Evolutionary conservation across 176 grass and related monocot genomes (phyloP), one percentile per base, ranked within the genome.

Genomic region (Poa annua): DNA sequence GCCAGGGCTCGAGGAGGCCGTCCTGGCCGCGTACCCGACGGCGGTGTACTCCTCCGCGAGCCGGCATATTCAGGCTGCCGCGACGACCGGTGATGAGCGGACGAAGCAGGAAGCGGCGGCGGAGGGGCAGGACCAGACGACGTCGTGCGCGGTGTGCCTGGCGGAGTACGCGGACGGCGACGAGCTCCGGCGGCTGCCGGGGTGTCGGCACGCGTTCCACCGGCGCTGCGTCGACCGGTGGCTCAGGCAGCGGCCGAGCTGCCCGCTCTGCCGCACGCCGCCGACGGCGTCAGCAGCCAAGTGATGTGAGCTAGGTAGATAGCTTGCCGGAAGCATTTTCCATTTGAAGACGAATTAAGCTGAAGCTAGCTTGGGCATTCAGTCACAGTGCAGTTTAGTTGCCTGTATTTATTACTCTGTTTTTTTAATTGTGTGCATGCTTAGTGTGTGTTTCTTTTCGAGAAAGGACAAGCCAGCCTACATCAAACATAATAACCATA

Each of bases 121-220:
- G 25, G 61, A 6, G 5, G 56, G 29, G 1, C 29, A 60, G 11
- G 45, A 48, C 12, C 13, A 60, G 56, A 33, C 61, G 6, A 13
- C 11, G 11, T 71, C 11, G 11, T 71, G 67, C 11, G 39, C 68
- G n/a, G 68, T 71, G 68, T 71, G 68, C 68, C 68, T 47, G 6
- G 41, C 21, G 39, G 80, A 88, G 7, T 88, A 90, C 65, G 57
- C 22, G 2, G 83, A 77, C 15, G 79, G 74, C 33, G 88, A 86
- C 48, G 86, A 86, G 83, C 88, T 90, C 21, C 68, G 86, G 55
- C 21, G 25, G 79, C 48, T 94, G 22, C 86, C 89, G 17, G 85
- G 63, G 3, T 94, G 92, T 83, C 22, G 60, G 6, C 92, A 94
- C 77, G 47, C 75, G 63, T 94, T 91, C 80, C 92, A 94, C 76